phyloP scores from a whole-genome alignment of 805 yeast species.

The Grigorovia humatica region DNA sequence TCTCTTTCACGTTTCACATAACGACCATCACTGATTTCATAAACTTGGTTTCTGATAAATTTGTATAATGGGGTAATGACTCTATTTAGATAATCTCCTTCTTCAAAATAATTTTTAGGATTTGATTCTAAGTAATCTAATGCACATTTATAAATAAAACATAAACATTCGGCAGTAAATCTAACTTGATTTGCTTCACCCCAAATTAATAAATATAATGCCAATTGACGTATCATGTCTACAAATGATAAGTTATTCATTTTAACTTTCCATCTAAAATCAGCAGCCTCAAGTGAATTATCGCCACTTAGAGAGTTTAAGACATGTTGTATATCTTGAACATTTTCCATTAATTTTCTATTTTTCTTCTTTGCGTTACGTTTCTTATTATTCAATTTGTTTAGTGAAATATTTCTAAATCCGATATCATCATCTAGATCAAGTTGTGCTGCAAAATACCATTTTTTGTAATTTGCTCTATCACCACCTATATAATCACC shows the following conservation, averaged over 20 bases:
- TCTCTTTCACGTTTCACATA: constrained; percentile 77
- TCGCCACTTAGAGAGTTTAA: constrained; percentile 66
- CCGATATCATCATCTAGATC: constrained; percentile 64
- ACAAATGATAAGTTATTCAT: constrained; percentile 45
- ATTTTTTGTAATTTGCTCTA: constrained; percentile 73
- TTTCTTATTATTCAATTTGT: constrained; percentile 69
- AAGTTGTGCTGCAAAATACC: constrained; percentile 84
- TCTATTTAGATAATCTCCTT: constrained; percentile 82
- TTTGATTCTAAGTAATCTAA: constrained; percentile 74
- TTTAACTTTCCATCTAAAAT: constrained; percentile 62
- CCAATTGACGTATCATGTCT: constrained; percentile 58
- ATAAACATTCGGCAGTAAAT: constrained; percentile 81
- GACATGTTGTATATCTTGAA: constrained; percentile 46
- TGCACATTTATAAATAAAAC: constrained; percentile 82
- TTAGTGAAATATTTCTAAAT: constrained; percentile 47
- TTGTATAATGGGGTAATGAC: constrained; percentile 83
- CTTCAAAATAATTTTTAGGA: constrained; percentile 18
- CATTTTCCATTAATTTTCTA: constrained; percentile 42
- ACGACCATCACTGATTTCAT: constrained; percentile 70
- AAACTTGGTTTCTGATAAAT: constrained; percentile 70
- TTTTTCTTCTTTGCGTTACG: constrained; percentile 74
- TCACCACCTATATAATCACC: constrained; percentile 88
- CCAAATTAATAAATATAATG: constrained; percentile 69
- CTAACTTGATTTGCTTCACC: constrained; percentile 83
- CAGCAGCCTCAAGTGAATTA: constrained; percentile 78